These are phyloP conservation scores for Ceratocystis destructans DNA, from an alignment of 2,329 filamentous ascomycete species.

Conservation along the genomic window DNA sequence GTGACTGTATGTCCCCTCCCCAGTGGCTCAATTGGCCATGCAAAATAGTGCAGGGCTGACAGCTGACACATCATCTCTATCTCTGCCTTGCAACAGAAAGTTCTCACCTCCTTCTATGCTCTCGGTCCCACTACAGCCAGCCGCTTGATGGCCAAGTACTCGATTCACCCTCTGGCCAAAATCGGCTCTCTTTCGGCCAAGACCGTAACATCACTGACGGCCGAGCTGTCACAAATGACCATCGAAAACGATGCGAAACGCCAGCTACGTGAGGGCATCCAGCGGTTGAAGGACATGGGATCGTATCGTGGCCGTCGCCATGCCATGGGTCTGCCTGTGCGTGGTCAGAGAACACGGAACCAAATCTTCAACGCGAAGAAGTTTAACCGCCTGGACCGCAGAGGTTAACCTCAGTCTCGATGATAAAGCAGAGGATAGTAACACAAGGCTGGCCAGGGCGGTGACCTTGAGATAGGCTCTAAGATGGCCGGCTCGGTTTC, in stretches of 20 bases:
- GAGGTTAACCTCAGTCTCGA: constrained; percentile 24
- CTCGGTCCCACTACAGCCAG: constrained; percentile 57
- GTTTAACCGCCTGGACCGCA: constrained; percentile 45
- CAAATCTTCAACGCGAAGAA: constrained; percentile 50
- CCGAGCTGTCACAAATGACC: constrained; percentile 78
- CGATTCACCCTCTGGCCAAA: constrained; percentile 71
- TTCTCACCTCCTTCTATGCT: constrained; percentile 74
- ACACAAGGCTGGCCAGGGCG: background rate
- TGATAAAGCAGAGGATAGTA: background rate
- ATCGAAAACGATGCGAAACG: constrained; percentile 79
- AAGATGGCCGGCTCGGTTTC: background rate
- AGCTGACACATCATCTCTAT: too few relatives aligned
- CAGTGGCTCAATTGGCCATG: background rate
- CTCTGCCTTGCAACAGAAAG: constrained; percentile 36
- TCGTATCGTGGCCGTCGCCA: constrained; percentile 79
- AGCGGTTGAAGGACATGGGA: constrained; percentile 76
- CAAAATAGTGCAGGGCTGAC: background rate
- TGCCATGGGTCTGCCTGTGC: constrained; percentile 80
- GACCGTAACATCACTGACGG: constrained; percentile 68
- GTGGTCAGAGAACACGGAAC: constrained; percentile 76
- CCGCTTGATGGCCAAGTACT: constrained; percentile 74
- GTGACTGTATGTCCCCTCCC: constrained; percentile 50
- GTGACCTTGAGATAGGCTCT: background rate
- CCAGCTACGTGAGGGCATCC: constrained; percentile 71
- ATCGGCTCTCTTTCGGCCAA: constrained; percentile 61